These are phyloP conservation scores for Fusarium sp. DNA, from an alignment of 2,329 filamentous ascomycete genomes.

Conservation along the genomic window DNA sequence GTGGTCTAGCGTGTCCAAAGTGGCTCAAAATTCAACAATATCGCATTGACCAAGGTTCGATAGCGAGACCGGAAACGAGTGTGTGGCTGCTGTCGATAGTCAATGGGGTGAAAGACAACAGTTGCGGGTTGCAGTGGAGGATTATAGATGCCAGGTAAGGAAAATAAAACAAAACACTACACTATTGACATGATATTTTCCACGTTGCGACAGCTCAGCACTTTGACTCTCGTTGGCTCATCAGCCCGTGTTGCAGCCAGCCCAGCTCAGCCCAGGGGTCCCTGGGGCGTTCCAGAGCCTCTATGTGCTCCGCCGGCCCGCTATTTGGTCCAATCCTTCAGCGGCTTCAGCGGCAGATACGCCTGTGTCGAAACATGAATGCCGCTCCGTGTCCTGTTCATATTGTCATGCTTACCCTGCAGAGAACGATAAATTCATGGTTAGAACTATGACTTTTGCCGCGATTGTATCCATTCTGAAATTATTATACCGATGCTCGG, in stretches of 20 bases:
- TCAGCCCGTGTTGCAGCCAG: conserved; percentile 14
- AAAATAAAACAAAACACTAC: conserved; percentile 32
- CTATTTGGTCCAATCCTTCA: conserved; percentile 2
- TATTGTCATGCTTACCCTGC: conserved; percentile 17
- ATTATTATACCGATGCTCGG: too few relatives aligned
- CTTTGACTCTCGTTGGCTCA: conserved; percentile 37
- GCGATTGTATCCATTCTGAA: too few relatives aligned
- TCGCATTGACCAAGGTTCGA: conserved; percentile 15
- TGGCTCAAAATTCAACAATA: conserved; percentile 13
- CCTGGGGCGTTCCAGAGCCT: conserved; percentile 16
- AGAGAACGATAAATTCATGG: not conserved
- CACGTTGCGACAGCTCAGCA: conserved; percentile 47
- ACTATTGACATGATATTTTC: conserved; percentile 41
- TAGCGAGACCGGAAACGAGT: conserved; percentile 31
- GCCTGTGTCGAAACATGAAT: conserved; percentile 18
- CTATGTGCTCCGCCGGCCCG: conserved; percentile 11
- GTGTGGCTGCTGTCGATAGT: conserved; percentile 23
- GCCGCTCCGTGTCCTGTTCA: not conserved
- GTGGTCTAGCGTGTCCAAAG: conserved; percentile 29
- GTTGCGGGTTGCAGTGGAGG: conserved; percentile 5
- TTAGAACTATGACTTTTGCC: too few relatives aligned
- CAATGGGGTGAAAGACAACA: conserved; percentile 30
- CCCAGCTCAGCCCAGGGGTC: conserved; percentile 6
- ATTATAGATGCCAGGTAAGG: conserved; percentile 16
- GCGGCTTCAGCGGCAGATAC: conserved; percentile 22